A percentile compares a stretch with the other conserved stretches of the same genome.
phyloP scores from a whole-genome alignment of 2,329 filamentous ascomycete species.

The Xylariaceae sp. region DNA sequence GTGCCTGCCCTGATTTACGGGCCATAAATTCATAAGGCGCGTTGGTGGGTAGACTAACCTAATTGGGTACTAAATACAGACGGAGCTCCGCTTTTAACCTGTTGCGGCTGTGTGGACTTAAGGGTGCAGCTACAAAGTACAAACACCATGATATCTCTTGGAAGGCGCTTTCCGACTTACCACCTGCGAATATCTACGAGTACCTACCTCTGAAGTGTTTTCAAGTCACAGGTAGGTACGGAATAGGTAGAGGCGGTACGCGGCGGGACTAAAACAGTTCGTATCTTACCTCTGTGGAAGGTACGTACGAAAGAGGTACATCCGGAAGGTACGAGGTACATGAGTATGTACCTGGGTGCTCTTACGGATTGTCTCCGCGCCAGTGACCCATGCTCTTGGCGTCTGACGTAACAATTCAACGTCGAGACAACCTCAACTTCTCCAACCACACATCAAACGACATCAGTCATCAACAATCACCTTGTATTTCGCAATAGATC shows the following conservation, averaged over 20 bases:
- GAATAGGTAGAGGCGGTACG: too few species aligned
- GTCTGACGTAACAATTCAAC: constrained; percentile 2
- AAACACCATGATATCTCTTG: too few species aligned
- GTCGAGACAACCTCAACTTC: constrained; percentile 1
- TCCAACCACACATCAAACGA: not conserved
- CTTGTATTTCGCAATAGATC: not conserved
- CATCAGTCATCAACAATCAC: not conserved
- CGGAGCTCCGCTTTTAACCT: not conserved
- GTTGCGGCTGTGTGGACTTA: too few species aligned
- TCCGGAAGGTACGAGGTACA: not conserved
- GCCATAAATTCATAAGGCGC: not conserved
- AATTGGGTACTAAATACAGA: not conserved
- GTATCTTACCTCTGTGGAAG: too few species aligned
- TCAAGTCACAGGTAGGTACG: too few species aligned
- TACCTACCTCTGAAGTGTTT: too few species aligned
- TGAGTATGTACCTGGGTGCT: not conserved
- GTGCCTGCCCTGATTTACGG: not conserved
- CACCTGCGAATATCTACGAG: too few species aligned
- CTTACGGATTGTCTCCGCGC: not conserved
- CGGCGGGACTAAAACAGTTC: too few species aligned
- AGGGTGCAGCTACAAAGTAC: too few species aligned
- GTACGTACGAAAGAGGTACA: too few species aligned
- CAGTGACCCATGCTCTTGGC: not conserved
- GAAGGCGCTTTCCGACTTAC: too few species aligned
- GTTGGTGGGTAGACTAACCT: not conserved